Conservation (phyloP, 257 asterid species). For the Paraleonurus japonicus region DNA sequence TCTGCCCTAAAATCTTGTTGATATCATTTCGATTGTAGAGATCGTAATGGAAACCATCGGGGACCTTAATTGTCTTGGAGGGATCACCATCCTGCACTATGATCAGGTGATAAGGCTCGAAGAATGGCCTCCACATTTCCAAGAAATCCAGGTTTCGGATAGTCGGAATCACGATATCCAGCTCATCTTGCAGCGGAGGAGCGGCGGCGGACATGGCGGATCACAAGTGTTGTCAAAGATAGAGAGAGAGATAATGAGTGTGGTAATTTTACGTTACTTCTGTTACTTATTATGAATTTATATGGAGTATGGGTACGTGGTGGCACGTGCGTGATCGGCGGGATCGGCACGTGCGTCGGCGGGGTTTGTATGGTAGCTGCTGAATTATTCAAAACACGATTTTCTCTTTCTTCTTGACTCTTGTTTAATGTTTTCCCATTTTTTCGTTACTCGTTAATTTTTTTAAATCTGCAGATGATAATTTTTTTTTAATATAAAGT, state of each 20-base stretch:
- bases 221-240: too few relatives aligned
- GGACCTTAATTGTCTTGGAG: conserved; percentile 55
- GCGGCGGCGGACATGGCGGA: conserved; percentile 47
- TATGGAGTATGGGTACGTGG: conserved; percentile 21
- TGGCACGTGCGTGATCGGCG: conserved; percentile 29
- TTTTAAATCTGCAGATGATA: neutral
- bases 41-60: conserved; percentile 69
- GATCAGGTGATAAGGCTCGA: conserved; percentile 65
- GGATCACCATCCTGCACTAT: conserved; percentile 83
- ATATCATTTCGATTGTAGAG: conserved; percentile 69
- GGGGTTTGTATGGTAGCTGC: neutral
- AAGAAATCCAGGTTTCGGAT: conserved; percentile 72
- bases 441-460: neutral
- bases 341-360: conserved; percentile 15
- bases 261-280: neutral
- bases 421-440: neutral
- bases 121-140: conserved; percentile 78
- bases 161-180: conserved; percentile 72
- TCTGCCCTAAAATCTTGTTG: conserved; percentile 60
- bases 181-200: conserved; percentile 59
- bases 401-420: neutral
- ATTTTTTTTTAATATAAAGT: too few relatives aligned
- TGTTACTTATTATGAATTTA: neutral
- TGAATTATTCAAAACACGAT: neutral
- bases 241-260: neutral